A percentile compares a stretch with the other conserved stretches of the same genome.
Conservation (phyloP, 2,329 filamentous ascomycete genomes). For the Aspergillus clavatus region DNA sequence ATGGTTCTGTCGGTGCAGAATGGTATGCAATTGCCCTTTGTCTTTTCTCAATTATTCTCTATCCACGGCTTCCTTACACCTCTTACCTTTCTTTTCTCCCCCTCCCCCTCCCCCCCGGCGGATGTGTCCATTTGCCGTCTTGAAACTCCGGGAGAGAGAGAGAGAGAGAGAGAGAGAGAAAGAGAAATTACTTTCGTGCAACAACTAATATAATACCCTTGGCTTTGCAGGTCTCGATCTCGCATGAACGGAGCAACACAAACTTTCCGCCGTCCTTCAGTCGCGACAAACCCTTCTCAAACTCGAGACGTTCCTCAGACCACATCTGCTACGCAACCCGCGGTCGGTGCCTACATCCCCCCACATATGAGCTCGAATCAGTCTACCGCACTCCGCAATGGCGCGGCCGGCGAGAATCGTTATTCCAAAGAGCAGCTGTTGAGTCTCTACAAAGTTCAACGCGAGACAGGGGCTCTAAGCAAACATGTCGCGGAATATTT, state of each 20-base stretch:
- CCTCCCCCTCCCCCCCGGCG: neutral
- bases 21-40: constrained; percentile 53
- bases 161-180: too few relatives aligned
- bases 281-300: constrained; percentile 51
- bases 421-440: constrained; percentile 78
- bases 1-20: constrained; percentile 61
- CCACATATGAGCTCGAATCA: constrained; percentile 54
- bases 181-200: too few relatives aligned
- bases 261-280: constrained; percentile 61
- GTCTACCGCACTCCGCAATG: constrained; percentile 48
- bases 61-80: constrained; percentile 4
- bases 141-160: too few relatives aligned
- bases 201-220: too few relatives aligned
- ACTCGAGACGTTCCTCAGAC: constrained; percentile 40
- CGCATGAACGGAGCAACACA: constrained; percentile 63
- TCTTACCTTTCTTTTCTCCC: constrained; percentile 1
- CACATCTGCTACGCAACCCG: constrained; percentile 37
- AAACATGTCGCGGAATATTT: constrained; percentile 65
- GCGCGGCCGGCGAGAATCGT: constrained; percentile 52
- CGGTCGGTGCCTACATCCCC: constrained; percentile 53
- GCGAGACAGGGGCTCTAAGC: constrained; percentile 50
- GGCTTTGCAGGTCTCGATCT: constrained; percentile 50
- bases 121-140: neutral
- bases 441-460: constrained; percentile 62
- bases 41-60: constrained; percentile 1